These are phyloP conservation scores for Ascochyta lentis DNA, from an alignment of 2,329 filamentous ascomycete species.

Conservation along the genomic window DNA sequence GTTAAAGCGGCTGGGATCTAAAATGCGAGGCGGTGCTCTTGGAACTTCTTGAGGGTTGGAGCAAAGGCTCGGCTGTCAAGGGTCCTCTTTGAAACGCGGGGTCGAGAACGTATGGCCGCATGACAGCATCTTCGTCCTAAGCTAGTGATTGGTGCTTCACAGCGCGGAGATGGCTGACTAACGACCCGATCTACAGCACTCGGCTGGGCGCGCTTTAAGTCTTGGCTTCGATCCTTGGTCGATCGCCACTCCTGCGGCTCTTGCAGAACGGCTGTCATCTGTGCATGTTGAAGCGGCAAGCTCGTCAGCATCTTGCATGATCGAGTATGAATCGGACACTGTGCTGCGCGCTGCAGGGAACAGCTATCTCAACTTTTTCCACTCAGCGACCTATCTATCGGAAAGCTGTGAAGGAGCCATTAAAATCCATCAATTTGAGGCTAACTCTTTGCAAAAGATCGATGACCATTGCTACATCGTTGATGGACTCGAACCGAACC, in stretches of 20 bases:
- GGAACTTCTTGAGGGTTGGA: slow-evolving; percentile 13
- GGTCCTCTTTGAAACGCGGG: slow-evolving; percentile 9
- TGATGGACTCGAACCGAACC: not conserved
- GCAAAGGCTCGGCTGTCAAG: slow-evolving; percentile 14
- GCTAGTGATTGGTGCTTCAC: slow-evolving; percentile 13
- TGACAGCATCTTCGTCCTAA: slow-evolving; percentile 8
- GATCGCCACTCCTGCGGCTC: slow-evolving; percentile 13
- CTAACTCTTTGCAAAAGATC: not conserved
- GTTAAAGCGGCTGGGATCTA: slow-evolving; percentile 14
- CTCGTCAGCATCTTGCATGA: not conserved
- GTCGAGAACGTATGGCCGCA: slow-evolving; percentile 10
- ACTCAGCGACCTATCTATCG: not conserved
- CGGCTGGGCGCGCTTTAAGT: not conserved
- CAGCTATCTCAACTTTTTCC: not conserved
- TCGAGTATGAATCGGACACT: too few species aligned
- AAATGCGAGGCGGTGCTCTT: slow-evolving; percentile 14
- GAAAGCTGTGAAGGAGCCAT: not conserved
- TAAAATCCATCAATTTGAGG: not conserved
- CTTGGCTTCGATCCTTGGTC: not conserved
- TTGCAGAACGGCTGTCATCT: slow-evolving; percentile 2
- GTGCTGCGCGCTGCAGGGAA: not conserved
- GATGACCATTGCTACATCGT: not conserved
- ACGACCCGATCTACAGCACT: slow-evolving; percentile 8
- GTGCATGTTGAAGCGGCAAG: not conserved
- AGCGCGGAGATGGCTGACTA: not conserved